phyloP scores from a whole-genome alignment of 768 basidiomycete genomes.

The Hericium alpestre region DNA sequence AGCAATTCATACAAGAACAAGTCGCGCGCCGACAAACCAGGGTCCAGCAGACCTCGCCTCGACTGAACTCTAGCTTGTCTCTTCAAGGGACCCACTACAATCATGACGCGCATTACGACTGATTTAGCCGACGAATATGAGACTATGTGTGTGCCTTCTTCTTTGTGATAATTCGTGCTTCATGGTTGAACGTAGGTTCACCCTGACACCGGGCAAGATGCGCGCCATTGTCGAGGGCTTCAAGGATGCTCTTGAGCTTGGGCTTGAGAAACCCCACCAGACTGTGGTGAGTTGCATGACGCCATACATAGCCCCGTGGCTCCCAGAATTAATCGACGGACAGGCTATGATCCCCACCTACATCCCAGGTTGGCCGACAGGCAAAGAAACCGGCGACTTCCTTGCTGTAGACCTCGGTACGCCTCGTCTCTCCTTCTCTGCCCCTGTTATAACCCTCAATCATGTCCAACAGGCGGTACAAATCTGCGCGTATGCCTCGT shows the following conservation, averaged over 20 bases:
- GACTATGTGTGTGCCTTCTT: too few relatives aligned
- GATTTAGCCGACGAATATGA: too few relatives aligned
- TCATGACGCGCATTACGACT: too few relatives aligned
- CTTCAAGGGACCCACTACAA: too few relatives aligned
- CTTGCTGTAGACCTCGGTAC: constrained; percentile 82
- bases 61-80: too few relatives aligned
- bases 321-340: background rate
- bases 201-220: constrained; percentile 84
- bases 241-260: constrained; percentile 81
- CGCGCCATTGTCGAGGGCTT: constrained; percentile 96
- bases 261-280: constrained; percentile 73
- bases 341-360: constrained; percentile 96
- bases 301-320: background rate
- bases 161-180: too few relatives aligned
- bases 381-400: constrained; percentile 80
- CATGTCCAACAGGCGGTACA: constrained; percentile 57
- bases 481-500: constrained; percentile 97
- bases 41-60: too few relatives aligned
- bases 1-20: too few relatives aligned
- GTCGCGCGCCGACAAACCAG: too few relatives aligned
- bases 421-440: background rate
- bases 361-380: constrained; percentile 92
- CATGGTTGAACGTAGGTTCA: constrained; percentile 42
- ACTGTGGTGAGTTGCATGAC: constrained; percentile 59
- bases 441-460: background rate